A percentile compares a stretch with the other conserved stretches of the same genome.
Conservation (phyloP, 257 asterid genomes). For the Forsythia suspensa region DNA sequence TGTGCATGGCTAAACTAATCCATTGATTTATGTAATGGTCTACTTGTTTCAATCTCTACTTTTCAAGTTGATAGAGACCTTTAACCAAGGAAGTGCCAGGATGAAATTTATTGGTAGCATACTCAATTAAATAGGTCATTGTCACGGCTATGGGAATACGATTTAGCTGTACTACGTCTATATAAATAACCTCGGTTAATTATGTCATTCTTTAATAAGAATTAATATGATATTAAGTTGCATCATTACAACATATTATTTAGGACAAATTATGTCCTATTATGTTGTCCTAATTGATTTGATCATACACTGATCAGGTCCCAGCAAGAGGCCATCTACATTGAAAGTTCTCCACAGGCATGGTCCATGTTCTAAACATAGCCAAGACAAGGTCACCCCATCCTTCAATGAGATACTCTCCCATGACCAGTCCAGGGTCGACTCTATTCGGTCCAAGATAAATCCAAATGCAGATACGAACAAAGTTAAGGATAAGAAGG, state of each 20-base stretch:
- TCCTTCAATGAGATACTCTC: not conserved
- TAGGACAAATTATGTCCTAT: not conserved
- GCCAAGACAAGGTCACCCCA: slow-evolving; percentile 20
- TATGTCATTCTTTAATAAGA: not conserved
- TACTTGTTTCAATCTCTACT: too few relatives aligned
- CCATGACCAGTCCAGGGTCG: slow-evolving; percentile 14
- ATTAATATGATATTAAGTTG: not conserved
- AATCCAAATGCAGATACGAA: not conserved
- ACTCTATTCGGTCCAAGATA: slow-evolving; percentile 36
- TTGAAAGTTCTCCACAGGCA: slow-evolving; percentile 51
- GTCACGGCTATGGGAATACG: too few relatives aligned
- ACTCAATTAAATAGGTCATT: too few relatives aligned
- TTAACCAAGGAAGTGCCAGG: too few relatives aligned
- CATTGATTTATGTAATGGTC: too few relatives aligned
- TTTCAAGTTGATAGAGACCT: too few relatives aligned
- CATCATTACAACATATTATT: not conserved
- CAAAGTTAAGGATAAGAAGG: slow-evolving; percentile 21
- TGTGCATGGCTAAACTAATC: too few relatives aligned
- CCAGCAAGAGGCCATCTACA: slow-evolving; percentile 45
- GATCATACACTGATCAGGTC: slow-evolving; percentile 37
- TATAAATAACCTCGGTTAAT: too few relatives aligned
- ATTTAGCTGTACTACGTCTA: too few relatives aligned
- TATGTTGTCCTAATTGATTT: not conserved
- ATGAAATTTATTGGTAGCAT: too few relatives aligned
- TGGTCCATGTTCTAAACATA: slow-evolving; percentile 52